Evolutionary conservation across 75 land plant species (phyloP).

Genomic region (Pinus albicaulis): DNA sequence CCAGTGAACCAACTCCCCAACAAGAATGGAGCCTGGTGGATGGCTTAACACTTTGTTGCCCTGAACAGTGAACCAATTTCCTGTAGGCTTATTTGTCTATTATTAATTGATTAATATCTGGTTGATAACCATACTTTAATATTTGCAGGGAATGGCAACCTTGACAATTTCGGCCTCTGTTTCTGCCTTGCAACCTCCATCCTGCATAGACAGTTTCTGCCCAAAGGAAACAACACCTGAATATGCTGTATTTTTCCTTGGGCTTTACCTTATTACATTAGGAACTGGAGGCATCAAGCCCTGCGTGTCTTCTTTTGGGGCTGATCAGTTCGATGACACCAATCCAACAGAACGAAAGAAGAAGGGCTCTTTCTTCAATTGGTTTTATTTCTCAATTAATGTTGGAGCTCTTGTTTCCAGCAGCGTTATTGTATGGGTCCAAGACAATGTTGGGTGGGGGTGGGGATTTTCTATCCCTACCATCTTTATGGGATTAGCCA

Average conservation of each 20-base stretch:
- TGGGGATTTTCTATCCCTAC: slow-evolving; percentile 79
- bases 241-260: slow-evolving; percentile 63
- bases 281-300: slow-evolving; percentile 76
- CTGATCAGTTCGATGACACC: slow-evolving; percentile 89
- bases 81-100: not conserved
- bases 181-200: slow-evolving; percentile 55
- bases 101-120: not conserved
- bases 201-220: slow-evolving; percentile 31
- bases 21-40: no score
- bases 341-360: slow-evolving; percentile 60
- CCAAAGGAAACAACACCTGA: slow-evolving; percentile 46
- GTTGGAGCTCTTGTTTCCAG: slow-evolving; percentile 75
- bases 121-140: not conserved
- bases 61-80: no score
- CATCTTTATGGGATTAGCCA: slow-evolving; percentile 63
- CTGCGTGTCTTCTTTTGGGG: slow-evolving; percentile 70
- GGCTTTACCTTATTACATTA: slow-evolving; percentile 78
- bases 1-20: no score
- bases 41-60: no score
- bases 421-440: slow-evolving; percentile 75
- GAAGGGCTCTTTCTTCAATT: slow-evolving; percentile 57
- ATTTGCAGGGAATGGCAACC: slow-evolving; percentile 63
- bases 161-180: slow-evolving; percentile 73
- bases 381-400: slow-evolving; percentile 67
- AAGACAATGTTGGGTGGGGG: slow-evolving; percentile 86